Evolutionary conservation across 805 yeast species (phyloP), one percentile per base, ranked within the genome.

Genomic region (Saccharomycopsis schoenii): DNA sequence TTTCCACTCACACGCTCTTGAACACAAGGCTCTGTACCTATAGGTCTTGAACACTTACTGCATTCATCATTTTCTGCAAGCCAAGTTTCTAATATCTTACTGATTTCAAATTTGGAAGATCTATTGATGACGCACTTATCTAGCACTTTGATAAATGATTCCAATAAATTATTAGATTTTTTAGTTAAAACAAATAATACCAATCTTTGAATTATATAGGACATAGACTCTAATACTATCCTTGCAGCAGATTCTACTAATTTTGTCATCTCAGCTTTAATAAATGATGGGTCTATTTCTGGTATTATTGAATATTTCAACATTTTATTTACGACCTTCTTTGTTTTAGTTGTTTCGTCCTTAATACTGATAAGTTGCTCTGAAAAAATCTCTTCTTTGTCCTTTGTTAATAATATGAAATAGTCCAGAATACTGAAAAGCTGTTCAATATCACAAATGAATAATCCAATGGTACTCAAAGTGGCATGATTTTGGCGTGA

Each of bases 381-480:
- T 15, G 34, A 40, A 25, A 61, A 36, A n/a, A 47, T 54, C 29
- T 62, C 62, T 15, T 62, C 64, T 24, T 59, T 52, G 34, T 59
- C 62, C 17, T 41, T 43, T 2, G 62, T 62, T 6, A 62, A n/a
- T 25, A 57, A 54, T 1, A 41, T 14, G 37, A 62, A 62, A 39
- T 52, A 62, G 25, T 62, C 62, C 40, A 55, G 21, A 19, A 62
- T 41, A 39, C 29, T 59, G 39, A 60, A 59, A 12, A 62, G 25
- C 37, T 59, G 60, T 37, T 62, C 64, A 41, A 62, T 47, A 37
- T 62, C 64, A 40, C 64, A 62, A 4, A 62, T 29, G 41, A 62
- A 29, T n/a, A 62, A 47, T 2, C 61, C 64, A 43, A 60, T 50
- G 9, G 50, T 51, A 21, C 57, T 58, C 11, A 62, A 17, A 11